Percentiles rank a stretch among this genome's conserved stretches.
Conservation (phyloP, 306 rosid species). For the Cicer pinnatifidum region DNA sequence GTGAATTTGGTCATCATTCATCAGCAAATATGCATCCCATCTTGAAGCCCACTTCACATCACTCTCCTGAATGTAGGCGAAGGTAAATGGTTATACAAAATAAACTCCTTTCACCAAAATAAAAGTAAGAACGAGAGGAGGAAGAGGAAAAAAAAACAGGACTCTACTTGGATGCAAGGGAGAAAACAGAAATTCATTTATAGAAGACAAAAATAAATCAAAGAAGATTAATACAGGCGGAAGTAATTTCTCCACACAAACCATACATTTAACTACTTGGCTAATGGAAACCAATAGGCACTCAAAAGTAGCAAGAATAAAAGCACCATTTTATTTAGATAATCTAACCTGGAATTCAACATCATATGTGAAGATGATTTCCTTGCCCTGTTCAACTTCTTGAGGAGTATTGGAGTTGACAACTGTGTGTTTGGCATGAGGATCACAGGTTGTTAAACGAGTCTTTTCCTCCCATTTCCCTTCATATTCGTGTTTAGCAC, state of each 20-base stretch:
- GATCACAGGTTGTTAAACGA: slow-evolving; percentile 88
- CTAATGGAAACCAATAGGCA: slow-evolving; percentile 7
- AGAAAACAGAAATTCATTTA: background rate
- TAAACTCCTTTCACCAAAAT: slow-evolving; percentile 18
- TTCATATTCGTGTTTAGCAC: slow-evolving; percentile 89
- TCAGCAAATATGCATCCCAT: slow-evolving; percentile 97
- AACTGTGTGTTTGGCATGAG: slow-evolving; percentile 85
- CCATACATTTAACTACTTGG: slow-evolving; percentile 15
- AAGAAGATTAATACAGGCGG: background rate
- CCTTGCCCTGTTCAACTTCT: slow-evolving; percentile 86
- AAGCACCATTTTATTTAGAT: slow-evolving; percentile 13
- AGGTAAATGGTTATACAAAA: slow-evolving; percentile 37
- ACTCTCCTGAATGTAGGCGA: slow-evolving; percentile 66
- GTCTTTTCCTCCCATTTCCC: slow-evolving; percentile 82
- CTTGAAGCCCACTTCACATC: slow-evolving; percentile 99
- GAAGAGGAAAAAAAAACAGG: background rate
- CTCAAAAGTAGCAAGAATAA: background rate
- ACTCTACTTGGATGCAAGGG: slow-evolving; percentile 1
- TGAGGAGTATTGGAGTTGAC: slow-evolving; percentile 86
- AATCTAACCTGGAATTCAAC: slow-evolving; percentile 87
- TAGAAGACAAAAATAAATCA: background rate
- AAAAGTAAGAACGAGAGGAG: background rate
- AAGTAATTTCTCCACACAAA: slow-evolving; percentile 21
- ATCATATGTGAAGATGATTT: slow-evolving; percentile 85
- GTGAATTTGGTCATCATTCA: slow-evolving; percentile 95